Base-by-base conservation (phyloP, 2,329 filamentous ascomycete genomes). In the Diaporthe humulicola region DNA sequence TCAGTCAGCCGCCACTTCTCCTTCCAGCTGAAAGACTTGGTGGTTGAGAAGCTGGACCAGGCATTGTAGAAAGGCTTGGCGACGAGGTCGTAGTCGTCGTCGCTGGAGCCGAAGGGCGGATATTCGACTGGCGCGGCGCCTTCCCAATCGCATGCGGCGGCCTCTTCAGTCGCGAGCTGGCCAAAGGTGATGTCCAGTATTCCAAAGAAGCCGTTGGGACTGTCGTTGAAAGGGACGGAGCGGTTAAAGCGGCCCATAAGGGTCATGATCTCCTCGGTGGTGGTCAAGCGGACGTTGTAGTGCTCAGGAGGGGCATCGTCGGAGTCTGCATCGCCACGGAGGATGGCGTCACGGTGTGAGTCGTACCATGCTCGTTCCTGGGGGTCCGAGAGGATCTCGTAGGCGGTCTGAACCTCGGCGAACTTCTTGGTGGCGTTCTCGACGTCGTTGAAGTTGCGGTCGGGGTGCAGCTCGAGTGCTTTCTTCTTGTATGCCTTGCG, bases 331-430 rank as follows among this genome's bases (percentile, higher is more conserved):
- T 90, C 88, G 52, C 93, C 93, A 40, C 90, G 90, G 76, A 98
- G 86, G 76, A 98, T 97, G 69, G 94, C 92, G 78, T 95, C 93
- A 76, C 95, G 93, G 82, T 99, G 97, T 3, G 95, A 95, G 84
- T 99, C 96, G 85, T 99, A 99, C 97, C 97, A 99, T 42, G 96
- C 93, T 79, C 97, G 92, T 83, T 99, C 97, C 82, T 99, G 96
- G 15, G 95, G 92, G 82, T 99, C 97, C 2, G 96, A 98, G 1
- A 99, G 90, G n/a, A 99, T 91, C 83, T 98, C 95, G 82, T 99
- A 98, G 61, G 97, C 97, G 48, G 95, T 90, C 83, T 98, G 96
- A 38, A 98, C 89, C 81, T 98, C 95, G 67, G 97, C 95, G 82
- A 99, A 99, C 70, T 93, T 91, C 78, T 88, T 90, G 1, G 97